A percentile compares a stretch with the other conserved stretches of the same genome.
These are phyloP conservation scores for Vigna hirtella DNA, from an alignment of 306 rosid species.

Conservation along the genomic window DNA sequence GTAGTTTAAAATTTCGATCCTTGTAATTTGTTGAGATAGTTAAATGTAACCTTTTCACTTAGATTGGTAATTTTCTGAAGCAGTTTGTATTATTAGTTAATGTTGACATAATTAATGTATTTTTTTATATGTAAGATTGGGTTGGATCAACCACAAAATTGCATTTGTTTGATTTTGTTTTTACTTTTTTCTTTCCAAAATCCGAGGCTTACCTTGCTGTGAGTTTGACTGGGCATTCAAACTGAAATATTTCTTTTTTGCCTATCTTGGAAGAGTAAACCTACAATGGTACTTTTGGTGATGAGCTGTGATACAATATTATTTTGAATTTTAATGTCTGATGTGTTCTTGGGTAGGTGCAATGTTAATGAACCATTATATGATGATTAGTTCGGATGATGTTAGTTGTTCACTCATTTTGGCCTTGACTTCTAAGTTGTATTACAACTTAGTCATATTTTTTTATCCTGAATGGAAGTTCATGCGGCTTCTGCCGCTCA, in stretches of 20 bases:
- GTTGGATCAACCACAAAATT: neutral
- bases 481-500: neutral
- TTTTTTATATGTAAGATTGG: neutral
- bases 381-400: neutral
- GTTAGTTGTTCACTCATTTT: neutral
- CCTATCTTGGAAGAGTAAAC: neutral
- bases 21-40: neutral
- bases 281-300: neutral
- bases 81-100: neutral
- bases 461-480: constrained; percentile 27
- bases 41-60: neutral
- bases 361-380: neutral
- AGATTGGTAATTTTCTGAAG: neutral
- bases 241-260: neutral
- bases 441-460: neutral
- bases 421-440: neutral
- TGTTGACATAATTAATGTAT: neutral
- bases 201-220: neutral
- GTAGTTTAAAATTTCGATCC: neutral
- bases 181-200: neutral
- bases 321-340: neutral
- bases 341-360: neutral
- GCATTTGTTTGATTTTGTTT: neutral
- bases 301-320: neutral
- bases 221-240: neutral